Percentiles rank a stretch among this genome's conserved stretches.
phyloP scores from a whole-genome alignment of 1,284 basidiomycete genomes.

The Coniferiporia sulphurascens region DNA sequence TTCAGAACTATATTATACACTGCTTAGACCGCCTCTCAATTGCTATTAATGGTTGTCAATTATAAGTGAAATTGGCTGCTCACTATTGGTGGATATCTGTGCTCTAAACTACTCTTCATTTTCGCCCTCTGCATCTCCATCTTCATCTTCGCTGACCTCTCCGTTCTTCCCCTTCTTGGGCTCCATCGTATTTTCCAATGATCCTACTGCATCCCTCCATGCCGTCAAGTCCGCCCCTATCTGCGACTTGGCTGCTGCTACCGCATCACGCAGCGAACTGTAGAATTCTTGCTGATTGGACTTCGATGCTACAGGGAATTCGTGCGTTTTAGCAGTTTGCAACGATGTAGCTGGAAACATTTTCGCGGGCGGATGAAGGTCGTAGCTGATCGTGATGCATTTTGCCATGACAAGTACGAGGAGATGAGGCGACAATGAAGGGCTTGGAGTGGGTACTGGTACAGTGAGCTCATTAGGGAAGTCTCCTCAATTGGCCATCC shows the following conservation, averaged over 20 bases:
- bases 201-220: conserved; percentile 67
- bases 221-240: conserved; percentile 60
- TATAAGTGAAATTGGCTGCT: background rate
- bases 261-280: conserved; percentile 40
- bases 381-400: conserved; percentile 45
- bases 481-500: too few species aligned
- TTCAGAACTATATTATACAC: background rate
- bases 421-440: background rate
- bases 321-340: conserved; percentile 30
- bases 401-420: conserved; percentile 28
- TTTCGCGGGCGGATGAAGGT: conserved; percentile 42
- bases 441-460: background rate
- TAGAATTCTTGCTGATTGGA: conserved; percentile 43
- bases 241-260: conserved; percentile 44
- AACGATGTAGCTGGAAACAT: conserved; percentile 26
- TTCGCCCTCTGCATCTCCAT: conserved; percentile 36
- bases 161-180: conserved; percentile 32
- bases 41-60: background rate
- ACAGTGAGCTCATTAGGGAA: too few species aligned
- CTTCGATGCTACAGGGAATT: conserved; percentile 32
- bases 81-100: background rate
- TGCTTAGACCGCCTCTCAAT: background rate
- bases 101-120: conserved; percentile 31
- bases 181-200: conserved; percentile 45
- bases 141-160: conserved; percentile 34